Evolutionary conservation across 495 filamentous ascomycete genomes (phyloP).

Genomic region (Beverwykella pulmonaria): DNA sequence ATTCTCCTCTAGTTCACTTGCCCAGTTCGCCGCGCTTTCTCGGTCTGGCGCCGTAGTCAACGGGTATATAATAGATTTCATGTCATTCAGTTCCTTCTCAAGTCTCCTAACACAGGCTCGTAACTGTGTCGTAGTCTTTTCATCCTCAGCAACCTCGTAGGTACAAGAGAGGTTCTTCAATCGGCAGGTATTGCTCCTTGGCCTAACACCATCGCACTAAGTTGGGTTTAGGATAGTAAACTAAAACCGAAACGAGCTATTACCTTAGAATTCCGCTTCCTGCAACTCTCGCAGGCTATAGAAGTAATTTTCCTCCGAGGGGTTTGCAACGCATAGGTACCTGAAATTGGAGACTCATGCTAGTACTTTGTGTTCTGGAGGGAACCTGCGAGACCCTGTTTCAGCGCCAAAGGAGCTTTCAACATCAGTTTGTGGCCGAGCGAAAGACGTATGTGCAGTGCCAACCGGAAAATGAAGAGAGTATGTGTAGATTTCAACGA

Average conservation of each 20-base stretch:
- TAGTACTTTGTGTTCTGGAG: conserved; percentile 22
- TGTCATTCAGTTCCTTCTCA: conserved; percentile 34
- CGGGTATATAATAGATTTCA: conserved; percentile 34
- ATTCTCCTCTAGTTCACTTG: conserved; percentile 29
- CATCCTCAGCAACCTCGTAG: conserved; percentile 34
- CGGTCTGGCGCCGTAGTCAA: conserved; percentile 29
- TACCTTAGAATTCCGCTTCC: conserved; percentile 38
- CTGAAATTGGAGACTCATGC: conserved; percentile 33
- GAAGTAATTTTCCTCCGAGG: conserved; percentile 37
- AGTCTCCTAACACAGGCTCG: conserved; percentile 26
- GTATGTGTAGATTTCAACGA: not conserved
- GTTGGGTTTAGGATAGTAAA: not conserved
- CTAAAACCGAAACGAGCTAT: not conserved
- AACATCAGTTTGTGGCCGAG: not conserved
- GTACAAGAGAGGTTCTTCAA: conserved; percentile 28
- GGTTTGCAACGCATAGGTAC: conserved; percentile 33
- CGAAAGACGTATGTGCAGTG: conserved; percentile 6
- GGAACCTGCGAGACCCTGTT: conserved; percentile 31
- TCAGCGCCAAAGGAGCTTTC: conserved; percentile 33
- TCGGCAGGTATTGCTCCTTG: conserved; percentile 36
- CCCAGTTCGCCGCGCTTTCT: conserved; percentile 18
- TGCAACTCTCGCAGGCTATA: conserved; percentile 36
- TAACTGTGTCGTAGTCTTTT: conserved; percentile 33
- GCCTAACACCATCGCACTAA: conserved; percentile 35
- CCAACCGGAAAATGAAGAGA: conserved; percentile 10